Percentiles rank a stretch among this genome's conserved stretches.
phyloP scores from a whole-genome alignment of 2,329 filamentous ascomycete genomes.

The Diaporthe vaccinii region DNA sequence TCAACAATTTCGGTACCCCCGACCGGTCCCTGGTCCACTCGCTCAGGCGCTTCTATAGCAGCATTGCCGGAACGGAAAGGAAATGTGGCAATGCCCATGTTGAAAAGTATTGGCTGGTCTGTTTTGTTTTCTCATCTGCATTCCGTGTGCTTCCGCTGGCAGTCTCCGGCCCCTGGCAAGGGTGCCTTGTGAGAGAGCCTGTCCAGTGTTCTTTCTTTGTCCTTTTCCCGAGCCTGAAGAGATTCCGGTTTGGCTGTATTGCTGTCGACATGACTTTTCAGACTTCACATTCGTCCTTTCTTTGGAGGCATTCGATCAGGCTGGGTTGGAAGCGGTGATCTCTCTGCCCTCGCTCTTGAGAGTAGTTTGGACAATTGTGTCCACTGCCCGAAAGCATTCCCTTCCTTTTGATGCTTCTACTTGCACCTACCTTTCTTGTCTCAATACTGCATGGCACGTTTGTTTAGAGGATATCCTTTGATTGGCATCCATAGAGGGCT shows the following conservation, averaged over 20 bases:
- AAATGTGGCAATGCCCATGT: constrained; percentile 7
- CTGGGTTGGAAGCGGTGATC: background rate
- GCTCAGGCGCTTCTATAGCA: constrained; percentile 19
- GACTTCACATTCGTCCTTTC: constrained; percentile 39
- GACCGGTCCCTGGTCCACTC: background rate
- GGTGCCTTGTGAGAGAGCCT: constrained; percentile 16
- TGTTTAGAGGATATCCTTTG: constrained; percentile 41
- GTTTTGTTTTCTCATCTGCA: constrained; percentile 25
- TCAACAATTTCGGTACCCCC: background rate
- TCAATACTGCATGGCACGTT: constrained; percentile 39
- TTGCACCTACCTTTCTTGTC: constrained; percentile 29
- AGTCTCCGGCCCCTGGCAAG: background rate
- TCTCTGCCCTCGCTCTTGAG: background rate
- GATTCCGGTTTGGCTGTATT: constrained; percentile 38
- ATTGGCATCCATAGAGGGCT: constrained; percentile 42
- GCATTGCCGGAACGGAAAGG: constrained; percentile 18
- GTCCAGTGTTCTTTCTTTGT: constrained; percentile 30
- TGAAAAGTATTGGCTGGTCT: constrained; percentile 32
- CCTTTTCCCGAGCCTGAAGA: constrained; percentile 27
- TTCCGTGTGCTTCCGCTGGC: constrained; percentile 4
- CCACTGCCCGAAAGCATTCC: constrained; percentile 15
- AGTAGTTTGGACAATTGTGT: constrained; percentile 1
- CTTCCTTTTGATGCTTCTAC: background rate
- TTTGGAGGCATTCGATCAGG: constrained; percentile 14
- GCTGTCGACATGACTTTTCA: constrained; percentile 40